Evolutionary conservation across 495 filamentous ascomycete species (phyloP), one percentile per base, ranked within the genome.

Genomic region (Chaetomium cochliodes): DNA sequence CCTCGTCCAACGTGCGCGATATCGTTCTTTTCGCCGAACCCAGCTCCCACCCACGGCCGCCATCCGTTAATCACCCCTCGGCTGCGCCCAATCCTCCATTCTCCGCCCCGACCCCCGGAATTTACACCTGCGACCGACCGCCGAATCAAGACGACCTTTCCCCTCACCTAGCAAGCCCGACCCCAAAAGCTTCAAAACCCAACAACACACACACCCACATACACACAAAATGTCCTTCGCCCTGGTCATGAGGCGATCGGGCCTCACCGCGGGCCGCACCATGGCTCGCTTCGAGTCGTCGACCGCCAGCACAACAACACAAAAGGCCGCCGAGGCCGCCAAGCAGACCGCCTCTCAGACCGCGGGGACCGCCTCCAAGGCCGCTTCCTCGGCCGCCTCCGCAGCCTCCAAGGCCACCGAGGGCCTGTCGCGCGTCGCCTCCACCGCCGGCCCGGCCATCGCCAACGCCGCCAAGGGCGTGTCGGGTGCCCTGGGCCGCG

Each of bases 391-490:
- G n/a, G 77, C 82, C 65, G 85, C 88, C 30, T 83, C 86, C 53
- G 80, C 88, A 58, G 82, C 87, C 47, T 85, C 86, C 65, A 93
- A 93, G 84, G 92, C 93, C 58, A 82, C 86, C 65, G 83, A 96
- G 80, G 92, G 93, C 69, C 86, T 97, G 28, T 92, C 91, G 70
- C 87, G 86, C 70, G 93, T 94, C 69, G 81, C 88, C 65, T 86
- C 90, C 56, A 85, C 89, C 44, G 92, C 92, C 72, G 91, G 92
- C 39, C 87, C 90, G 65, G 90, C 86, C 60, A 79, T 96, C 69
- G 83, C 84, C 67, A 85, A 84, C 70, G 89, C 88, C 62, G 88
- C 88, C 33, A 83, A 88, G 76, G 82, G 83, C 41, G 74, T 87
- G 64, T 77, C 83, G 60, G 83, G 82, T 69, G 85, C 89, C 56